Conservation (phyloP, 2,329 filamentous ascomycete genomes). For the Blastomyces gilchristii region DNA sequence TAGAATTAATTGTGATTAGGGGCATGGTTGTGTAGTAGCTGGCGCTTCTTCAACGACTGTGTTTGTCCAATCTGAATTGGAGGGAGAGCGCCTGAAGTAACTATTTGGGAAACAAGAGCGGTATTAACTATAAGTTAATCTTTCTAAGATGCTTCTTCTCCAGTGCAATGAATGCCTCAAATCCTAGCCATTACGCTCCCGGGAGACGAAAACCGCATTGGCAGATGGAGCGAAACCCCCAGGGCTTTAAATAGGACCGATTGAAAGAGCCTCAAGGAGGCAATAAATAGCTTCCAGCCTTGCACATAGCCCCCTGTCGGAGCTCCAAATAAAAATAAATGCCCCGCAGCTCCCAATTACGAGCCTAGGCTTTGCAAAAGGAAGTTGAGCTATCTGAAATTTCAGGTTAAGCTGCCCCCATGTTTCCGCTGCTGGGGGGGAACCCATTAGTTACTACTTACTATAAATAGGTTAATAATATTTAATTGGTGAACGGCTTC, state of each 20-base stretch:
- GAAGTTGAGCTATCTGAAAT: background rate
- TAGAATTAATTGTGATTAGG: background rate
- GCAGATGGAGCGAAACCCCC: background rate
- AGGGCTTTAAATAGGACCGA: background rate
- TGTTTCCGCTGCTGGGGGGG: background rate
- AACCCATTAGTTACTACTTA: too few species aligned
- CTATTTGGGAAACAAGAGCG: background rate
- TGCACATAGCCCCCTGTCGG: background rate
- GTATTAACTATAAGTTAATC: background rate
- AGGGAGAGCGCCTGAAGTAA: background rate
- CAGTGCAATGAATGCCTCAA: background rate
- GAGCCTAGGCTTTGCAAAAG: background rate
- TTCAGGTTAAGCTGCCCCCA: background rate
- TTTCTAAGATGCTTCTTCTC: background rate
- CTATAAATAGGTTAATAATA: too few species aligned
- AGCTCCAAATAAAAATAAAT: background rate
- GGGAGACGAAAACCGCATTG: background rate
- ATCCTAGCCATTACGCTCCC: background rate
- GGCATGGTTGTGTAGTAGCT: background rate
- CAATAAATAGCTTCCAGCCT: constrained; percentile 1
- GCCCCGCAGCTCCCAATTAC: background rate
- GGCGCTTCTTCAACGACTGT: background rate
- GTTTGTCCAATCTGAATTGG: background rate
- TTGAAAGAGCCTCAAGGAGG: background rate
- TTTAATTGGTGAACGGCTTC: background rate